These are phyloP conservation scores for Allium fistulosum DNA, from an alignment of 106 monocot species.

Conservation along the genomic window DNA sequence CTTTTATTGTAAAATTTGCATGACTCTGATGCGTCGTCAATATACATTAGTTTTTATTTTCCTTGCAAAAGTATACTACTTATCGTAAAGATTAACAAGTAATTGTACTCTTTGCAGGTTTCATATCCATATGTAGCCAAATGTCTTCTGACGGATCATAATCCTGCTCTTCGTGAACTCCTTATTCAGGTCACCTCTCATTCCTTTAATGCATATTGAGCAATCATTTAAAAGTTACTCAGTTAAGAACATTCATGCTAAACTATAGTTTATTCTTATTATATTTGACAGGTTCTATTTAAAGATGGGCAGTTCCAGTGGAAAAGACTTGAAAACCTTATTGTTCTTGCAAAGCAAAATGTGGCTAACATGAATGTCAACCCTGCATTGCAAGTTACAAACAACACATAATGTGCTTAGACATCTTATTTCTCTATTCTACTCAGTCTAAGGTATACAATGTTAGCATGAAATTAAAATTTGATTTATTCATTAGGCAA, in stretches of 20 bases:
- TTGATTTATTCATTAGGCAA: constrained; percentile 21
- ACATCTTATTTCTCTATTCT: background rate
- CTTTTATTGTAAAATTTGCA: too few species aligned
- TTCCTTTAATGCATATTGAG: too few species aligned
- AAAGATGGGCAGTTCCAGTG: constrained; percentile 98
- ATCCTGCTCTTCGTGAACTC: constrained; percentile 94
- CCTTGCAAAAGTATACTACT: too few species aligned
- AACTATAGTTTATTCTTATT: too few species aligned
- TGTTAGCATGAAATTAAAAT: background rate
- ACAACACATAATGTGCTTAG: background rate
- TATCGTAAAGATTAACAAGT: background rate
- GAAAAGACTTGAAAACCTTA: constrained; percentile 98
- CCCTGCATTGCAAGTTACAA: constrained; percentile 64
- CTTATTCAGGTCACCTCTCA: constrained; percentile 66
- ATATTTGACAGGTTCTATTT: constrained; percentile 94
- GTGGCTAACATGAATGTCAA: constrained; percentile 82
- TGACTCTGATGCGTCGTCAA: too few species aligned
- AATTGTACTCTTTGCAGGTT: constrained; percentile 45
- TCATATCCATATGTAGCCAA: constrained; percentile 98
- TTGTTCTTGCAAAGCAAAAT: constrained; percentile 94
- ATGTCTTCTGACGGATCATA: constrained; percentile 92
- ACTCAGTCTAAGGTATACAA: background rate
- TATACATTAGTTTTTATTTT: too few species aligned
- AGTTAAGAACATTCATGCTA: too few species aligned
- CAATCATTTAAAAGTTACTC: too few species aligned